Percentiles rank a stretch among this genome's conserved stretches.
Conservation (phyloP, 345 rosid species). For the Rubroshorea leprosula region DNA sequence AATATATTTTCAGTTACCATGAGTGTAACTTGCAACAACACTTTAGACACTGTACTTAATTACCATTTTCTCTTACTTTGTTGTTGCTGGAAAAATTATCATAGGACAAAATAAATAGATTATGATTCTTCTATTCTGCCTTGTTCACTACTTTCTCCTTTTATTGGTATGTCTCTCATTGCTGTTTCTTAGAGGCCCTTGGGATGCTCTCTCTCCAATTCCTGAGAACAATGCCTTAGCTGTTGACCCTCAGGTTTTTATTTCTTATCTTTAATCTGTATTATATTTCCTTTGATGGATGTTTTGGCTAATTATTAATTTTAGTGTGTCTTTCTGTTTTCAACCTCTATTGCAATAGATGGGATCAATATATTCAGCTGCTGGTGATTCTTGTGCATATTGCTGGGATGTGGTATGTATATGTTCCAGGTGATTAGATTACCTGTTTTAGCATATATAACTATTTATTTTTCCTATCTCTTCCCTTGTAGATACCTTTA, state of each 20-base stretch:
- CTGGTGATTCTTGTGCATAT: conserved; percentile 92
- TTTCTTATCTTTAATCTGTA: background rate
- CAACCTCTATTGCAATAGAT: conserved; percentile 37
- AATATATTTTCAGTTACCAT: no score
- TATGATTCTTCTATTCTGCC: background rate
- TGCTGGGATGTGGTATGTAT: conserved; percentile 97
- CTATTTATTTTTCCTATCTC: conserved; percentile 3
- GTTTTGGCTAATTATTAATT: conserved; percentile 5
- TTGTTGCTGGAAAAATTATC: no score
- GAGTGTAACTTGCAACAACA: no score
- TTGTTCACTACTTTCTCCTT: conserved; percentile 1
- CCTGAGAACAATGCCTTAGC: conserved; percentile 87
- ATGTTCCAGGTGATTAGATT: conserved; percentile 24
- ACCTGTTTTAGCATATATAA: conserved; percentile 5
- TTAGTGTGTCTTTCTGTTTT: background rate
- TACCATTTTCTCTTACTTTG: no score
- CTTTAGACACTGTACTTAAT: no score
- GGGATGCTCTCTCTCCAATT: conserved; percentile 91
- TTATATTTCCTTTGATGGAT: conserved; percentile 4
- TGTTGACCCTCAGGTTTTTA: conserved; percentile 57
- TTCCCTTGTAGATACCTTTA: background rate
- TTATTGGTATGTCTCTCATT: conserved; percentile 13
- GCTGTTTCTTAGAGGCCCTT: conserved; percentile 67
- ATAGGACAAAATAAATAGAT: no score
- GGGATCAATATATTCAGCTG: conserved; percentile 76